Base-by-base conservation (phyloP, 2,329 filamentous ascomycete genomes). In the Emmonsiellopsis sp. region DNA sequence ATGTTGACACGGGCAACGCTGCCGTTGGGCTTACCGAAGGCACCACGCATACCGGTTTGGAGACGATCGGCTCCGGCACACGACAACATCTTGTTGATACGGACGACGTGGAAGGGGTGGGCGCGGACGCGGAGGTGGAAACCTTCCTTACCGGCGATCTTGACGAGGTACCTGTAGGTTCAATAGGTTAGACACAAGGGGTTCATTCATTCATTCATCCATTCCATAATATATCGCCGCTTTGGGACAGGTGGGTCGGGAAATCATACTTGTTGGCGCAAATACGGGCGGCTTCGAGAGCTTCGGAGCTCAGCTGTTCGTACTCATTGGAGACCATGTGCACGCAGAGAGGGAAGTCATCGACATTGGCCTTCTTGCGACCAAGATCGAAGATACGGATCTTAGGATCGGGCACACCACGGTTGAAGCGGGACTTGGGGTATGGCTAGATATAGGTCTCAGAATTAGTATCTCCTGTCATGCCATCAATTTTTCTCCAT, bases 41-140 rank as follows among this genome's bases (percentile, higher is more conserved):
- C 93, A 86, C 93, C 93, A 87, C 93, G 92, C 93, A 98, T 98
- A 83, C 93, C 93, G 68, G 93, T 98, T 81, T 98, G 93, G 78
- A 98, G 83, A 87, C 93, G 90, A 97, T 98, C 93, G 86, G 93
- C 93, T 84, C 93, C 93, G 73, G 93, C 93, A 79, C 93, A 98
- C 74, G 93, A 97, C 89, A 98, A 92, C 93, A 98, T 98, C 88
- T 98, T 98, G 90, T 98, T 98, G 91, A 98, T 98, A 80, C 93
- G 93, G 83, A 98, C 87, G 79, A 98, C 93, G 84, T 98, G 93
- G 89, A 89, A 98, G 65, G 93, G 93, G 84, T 98, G 93, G 73
- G 90, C 91, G 74, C 93, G 82, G 70, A 85, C 80, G 63, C 82
- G 82, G 61, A 85, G 73, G 74, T 85, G 82, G 81, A 85, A 85